Evolutionary conservation across 2,329 filamentous ascomycete genomes (phyloP).

Genomic region (Aphanocladium album): DNA sequence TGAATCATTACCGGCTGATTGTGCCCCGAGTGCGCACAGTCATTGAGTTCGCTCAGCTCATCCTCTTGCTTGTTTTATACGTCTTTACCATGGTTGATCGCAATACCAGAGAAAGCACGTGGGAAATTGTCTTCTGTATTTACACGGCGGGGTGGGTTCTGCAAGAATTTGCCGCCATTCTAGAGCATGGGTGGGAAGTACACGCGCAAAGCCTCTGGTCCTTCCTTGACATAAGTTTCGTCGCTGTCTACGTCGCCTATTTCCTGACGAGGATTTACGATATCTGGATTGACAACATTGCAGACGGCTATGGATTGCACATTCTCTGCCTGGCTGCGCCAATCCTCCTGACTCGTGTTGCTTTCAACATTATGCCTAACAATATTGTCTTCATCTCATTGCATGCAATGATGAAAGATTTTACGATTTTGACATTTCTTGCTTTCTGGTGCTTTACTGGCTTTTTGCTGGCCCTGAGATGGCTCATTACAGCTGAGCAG

Average conservation of each 20-base stretch:
- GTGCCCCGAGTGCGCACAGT: conserved; percentile 63
- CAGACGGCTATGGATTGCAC: conserved; percentile 54
- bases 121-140: conserved; percentile 57
- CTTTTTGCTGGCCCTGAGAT: conserved; percentile 64
- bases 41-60: conserved; percentile 61
- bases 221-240: conserved; percentile 67
- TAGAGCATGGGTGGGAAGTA: conserved; percentile 62
- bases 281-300: conserved; percentile 38
- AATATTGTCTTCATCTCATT: conserved; percentile 72
- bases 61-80: conserved; percentile 59
- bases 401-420: conserved; percentile 70
- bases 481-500: conserved; percentile 44
- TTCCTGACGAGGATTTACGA: conserved; percentile 56
- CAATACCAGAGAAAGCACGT: conserved; percentile 40
- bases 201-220: conserved; percentile 73
- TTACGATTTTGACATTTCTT: conserved; percentile 60
- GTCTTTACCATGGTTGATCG: conserved; percentile 59
- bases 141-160: conserved; percentile 65
- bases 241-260: conserved; percentile 58
- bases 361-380: conserved; percentile 69
- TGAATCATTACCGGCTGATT: conserved; percentile 69
- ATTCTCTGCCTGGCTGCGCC: conserved; percentile 63
- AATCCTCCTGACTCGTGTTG: conserved; percentile 63
- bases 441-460: conserved; percentile 66
- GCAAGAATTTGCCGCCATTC: conserved; percentile 59